Base-by-base conservation (phyloP, 2,329 filamentous ascomycete species). In the Hirsutella rhossiliensis region DNA sequence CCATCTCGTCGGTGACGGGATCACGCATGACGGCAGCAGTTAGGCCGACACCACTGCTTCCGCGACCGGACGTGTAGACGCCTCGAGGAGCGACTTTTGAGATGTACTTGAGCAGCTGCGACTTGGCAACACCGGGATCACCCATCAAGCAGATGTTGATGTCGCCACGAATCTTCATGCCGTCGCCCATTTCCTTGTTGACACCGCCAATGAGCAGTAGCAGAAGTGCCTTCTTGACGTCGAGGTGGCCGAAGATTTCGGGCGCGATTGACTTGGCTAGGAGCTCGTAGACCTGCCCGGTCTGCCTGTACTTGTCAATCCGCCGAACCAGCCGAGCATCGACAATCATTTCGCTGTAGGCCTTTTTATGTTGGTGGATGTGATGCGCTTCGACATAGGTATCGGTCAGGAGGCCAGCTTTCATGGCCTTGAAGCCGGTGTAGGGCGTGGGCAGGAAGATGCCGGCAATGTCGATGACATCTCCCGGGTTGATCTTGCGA, bases 111-210 rank as follows among this genome's bases (percentile, higher is more conserved):
- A 98, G 76, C 52, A 98, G 71, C 69, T 98, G 92, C 32, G 92
- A 98, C 69, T 98, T 98, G 68, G 92, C 92, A 60, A 98, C 92
- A 87, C 92, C 92, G 61, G 92, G 92, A 59, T 98, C 92, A 74
- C 92, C 92, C 92, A 98, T 98, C 58, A 98, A 69, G 63, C 92
- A 97, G 50, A 98, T 83, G 67, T 98, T 98, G 71, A 98, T 94
- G 59, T 98, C 92, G 56, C 92, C 92, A 74, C 92, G 87, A 61
- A 98, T 98, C 57, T 88, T 84, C 92, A 98, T 97, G 48, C 92
- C 92, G 58, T 98, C 92, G 43, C 88, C 88, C 76, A 97, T 94
- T 58, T 92, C 83, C 65, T 98, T 98, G 4, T 82, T 92, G 1
- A 96, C 90, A 68, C 92, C 92, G 48, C 92, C 92, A 52, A 98